Evolutionary conservation across 2,329 filamentous ascomycete genomes (phyloP), one percentile per base, ranked within the genome.

Genomic region (Ilyonectria robusta): DNA sequence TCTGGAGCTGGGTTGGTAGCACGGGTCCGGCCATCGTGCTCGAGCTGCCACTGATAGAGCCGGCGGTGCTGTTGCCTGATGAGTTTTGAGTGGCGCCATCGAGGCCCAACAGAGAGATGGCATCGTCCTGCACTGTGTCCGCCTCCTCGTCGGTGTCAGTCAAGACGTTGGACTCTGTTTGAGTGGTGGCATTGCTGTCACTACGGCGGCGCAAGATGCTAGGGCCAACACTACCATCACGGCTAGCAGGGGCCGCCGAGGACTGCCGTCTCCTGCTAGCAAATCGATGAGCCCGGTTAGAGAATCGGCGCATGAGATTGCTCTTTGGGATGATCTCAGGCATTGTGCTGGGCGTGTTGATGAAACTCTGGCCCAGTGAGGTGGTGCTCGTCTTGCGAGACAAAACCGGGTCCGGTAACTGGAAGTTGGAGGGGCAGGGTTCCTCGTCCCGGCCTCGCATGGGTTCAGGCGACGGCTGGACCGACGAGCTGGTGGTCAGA

Each of bases 161-260:
- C 19, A 80, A 67, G 68, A 82, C 79, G 35, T 75, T 75, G 33
- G 79, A 83, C 63, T 86, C 86, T 40, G 86, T 82, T 10, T 89
- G 88, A 8, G 87, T 85, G 7, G 92, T 92, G 71, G 89, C 93
- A 80, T 93, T 96, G 83, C 95, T 97, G 80, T 97, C 94, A 80
- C 95, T 98, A 71, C 95, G 91, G 65, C 94, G 88, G 69, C 95
- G 91, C 80, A 97, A 89, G 59, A 97, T 93, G 62, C 94, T 92
- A 2, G 96, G 96, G 0, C 96, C 96, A 29, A 94, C 92, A 78
- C 95, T 98, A 68, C 93, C 91, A 77, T 98, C 94, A 47, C 95
- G 91, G 78, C 92, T 94, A 67, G 91, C 90, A 21, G 92, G 89
- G 50, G 92, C 88, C 1, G 91, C 91, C 3, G 93, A 94, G 17